phyloP scores from a whole-genome alignment of 768 basidiomycete genomes.

The Suillus plorans region DNA sequence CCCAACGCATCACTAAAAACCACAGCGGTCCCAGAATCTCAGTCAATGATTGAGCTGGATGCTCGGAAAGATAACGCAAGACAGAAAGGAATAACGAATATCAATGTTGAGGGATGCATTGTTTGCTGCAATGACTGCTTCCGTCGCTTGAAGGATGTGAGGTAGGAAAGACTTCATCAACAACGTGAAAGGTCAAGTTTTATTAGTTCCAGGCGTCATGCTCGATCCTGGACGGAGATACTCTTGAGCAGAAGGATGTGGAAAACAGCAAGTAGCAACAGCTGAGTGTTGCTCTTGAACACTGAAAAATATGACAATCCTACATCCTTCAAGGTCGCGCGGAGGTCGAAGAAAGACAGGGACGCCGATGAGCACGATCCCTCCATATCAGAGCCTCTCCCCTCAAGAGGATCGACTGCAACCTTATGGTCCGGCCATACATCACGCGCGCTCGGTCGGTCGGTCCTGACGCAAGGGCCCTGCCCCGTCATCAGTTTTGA shows the following conservation, averaged over 20 bases:
- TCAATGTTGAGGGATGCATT: constrained; percentile 47
- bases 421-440: constrained; percentile 33
- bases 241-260: constrained; percentile 38
- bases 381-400: background rate
- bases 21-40: constrained; percentile 31
- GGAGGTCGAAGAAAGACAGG: background rate
- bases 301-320: background rate
- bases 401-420: constrained; percentile 27
- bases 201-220: constrained; percentile 31
- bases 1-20: background rate
- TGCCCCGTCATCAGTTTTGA: constrained; percentile 27
- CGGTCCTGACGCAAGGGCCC: constrained; percentile 14
- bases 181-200: constrained; percentile 24
- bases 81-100: constrained; percentile 49
- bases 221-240: constrained; percentile 42
- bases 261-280: constrained; percentile 35
- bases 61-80: constrained; percentile 35
- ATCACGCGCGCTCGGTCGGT: constrained; percentile 7
- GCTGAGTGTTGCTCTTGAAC: constrained; percentile 1
- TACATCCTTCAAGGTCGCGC: background rate
- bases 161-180: constrained; percentile 44
- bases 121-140: constrained; percentile 21
- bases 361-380: background rate
- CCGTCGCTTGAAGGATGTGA: constrained; percentile 31
- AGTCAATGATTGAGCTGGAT: constrained; percentile 18